Evolutionary conservation across 1,139 yeast species (phyloP), one percentile per base, ranked within the genome.

Genomic region (Kluyveromyces sp.): DNA sequence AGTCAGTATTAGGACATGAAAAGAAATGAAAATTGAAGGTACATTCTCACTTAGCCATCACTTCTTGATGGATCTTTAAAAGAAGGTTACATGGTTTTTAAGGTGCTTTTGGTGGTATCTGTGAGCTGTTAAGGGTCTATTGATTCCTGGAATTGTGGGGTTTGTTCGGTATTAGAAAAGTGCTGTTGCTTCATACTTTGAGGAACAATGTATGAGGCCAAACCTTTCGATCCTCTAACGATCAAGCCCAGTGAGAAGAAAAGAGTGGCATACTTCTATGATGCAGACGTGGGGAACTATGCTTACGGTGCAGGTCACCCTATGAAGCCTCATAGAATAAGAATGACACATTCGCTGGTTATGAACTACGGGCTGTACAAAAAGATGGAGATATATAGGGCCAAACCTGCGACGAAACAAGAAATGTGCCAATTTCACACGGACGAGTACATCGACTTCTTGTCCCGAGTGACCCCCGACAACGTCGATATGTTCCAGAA

Each of bases 401-500:
- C 97, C 40, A 92, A 92, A 65, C 97, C 98, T 0, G 98, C 98
- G 35, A 89, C 98, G 26, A 85, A 88, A 62, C 96, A 89, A 66
- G 98, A 92, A 62, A 89, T 92, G 96, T 88, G 96, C 58, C 97
- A 92, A 67, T 89, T 92, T 64, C 98, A 92, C 64, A 88, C 97
- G 3, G 97, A 92, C 66, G 97, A 92, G 64, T 92, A 92, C 64
- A 85, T 92, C 52, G 97, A 92, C 66, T 92, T 92, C 62, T 70
- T 92, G 53, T 83, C 94, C 41, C 74, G 97, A 46, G 96, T 88
- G 26, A 83, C 96, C 3, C 97, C 97, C 2, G 97, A 92, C 61
- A 89, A 89, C 63, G 74, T 89, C 66, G 96, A 89, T 50, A 67
- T 83, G 73, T 89, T 88, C 63, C 80, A 86, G 56, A 88, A 88